phyloP scores from a whole-genome alignment of 805 yeast genomes.

The Kazachstania viticola region DNA sequence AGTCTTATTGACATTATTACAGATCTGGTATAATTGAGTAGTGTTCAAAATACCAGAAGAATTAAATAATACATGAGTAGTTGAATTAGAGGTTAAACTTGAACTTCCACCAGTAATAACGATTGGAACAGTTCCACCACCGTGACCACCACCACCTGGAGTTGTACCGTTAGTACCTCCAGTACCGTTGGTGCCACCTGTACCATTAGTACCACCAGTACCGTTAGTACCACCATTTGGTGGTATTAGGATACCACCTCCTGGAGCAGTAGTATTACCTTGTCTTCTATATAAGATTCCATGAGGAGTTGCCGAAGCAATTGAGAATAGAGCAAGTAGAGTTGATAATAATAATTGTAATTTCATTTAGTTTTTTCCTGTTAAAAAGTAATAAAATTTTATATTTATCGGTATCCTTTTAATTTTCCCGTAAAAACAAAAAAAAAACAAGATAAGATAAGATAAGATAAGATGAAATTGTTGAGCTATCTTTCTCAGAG shows the following conservation, averaged over 20 bases:
- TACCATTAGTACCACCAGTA: slow-evolving; percentile 4
- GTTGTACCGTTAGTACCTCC: slow-evolving; percentile 1
- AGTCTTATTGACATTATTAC: slow-evolving; percentile 8
- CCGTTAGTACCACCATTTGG: slow-evolving; percentile 1
- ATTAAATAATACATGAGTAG: slow-evolving; percentile 10
- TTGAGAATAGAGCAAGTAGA: not conserved
- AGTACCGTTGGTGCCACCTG: slow-evolving; percentile 6
- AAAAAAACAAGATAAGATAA: too few relatives aligned
- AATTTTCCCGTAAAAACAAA: too few relatives aligned
- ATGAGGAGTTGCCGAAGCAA: not conserved
- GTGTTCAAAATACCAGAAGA: slow-evolving; percentile 14
- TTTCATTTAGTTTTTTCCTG: too few relatives aligned
- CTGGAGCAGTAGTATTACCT: slow-evolving; percentile 2
- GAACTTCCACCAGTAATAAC: slow-evolving; percentile 5
- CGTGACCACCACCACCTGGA: slow-evolving; percentile 1
- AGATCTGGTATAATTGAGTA: slow-evolving; percentile 15
- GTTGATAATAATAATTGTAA: not conserved
- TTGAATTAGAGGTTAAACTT: slow-evolving; percentile 4
- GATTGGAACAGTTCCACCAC: slow-evolving; percentile 13
- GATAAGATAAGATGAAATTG: too few relatives aligned
- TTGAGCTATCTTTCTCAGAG: too few relatives aligned
- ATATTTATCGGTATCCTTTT: too few relatives aligned
- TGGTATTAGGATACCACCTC: too few relatives aligned
- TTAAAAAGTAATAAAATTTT: too few relatives aligned
- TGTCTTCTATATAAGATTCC: slow-evolving; percentile 1